Evolutionary conservation across 208 protist species (phyloP).

Genomic region (Eutreptiella sp.): DNA sequence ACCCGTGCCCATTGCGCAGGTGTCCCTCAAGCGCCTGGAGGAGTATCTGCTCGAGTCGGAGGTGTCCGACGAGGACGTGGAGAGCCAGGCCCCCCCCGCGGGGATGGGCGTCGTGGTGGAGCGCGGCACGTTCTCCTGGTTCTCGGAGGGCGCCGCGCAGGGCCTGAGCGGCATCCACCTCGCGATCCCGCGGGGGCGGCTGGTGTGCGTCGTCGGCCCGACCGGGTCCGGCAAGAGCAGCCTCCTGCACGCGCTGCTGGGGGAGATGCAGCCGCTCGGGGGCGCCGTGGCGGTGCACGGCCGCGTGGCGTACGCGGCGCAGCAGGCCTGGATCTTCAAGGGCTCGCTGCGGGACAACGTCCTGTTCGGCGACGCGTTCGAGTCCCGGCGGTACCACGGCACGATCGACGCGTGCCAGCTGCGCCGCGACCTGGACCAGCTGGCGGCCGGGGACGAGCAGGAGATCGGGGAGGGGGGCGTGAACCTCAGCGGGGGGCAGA

Average conservation of each 20-base stretch:
- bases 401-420: constrained; percentile 62
- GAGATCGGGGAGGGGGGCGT: constrained; percentile 78
- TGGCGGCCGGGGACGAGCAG: constrained; percentile 65
- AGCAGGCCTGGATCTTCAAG: constrained; percentile 85
- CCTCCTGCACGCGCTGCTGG: constrained; percentile 55
- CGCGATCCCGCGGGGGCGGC: constrained; percentile 4
- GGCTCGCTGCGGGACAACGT: constrained; percentile 83
- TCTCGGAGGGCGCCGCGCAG: too few species aligned
- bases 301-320: constrained; percentile 72
- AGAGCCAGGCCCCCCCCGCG: too few species aligned
- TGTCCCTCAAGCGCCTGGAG: too few species aligned
- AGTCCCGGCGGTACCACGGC: constrained; percentile 40
- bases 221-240: constrained; percentile 74
- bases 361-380: constrained; percentile 60
- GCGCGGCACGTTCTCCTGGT: too few species aligned
- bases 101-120: too few species aligned
- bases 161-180: too few species aligned
- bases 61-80: too few species aligned
- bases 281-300: constrained; percentile 50
- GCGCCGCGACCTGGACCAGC: constrained; percentile 59
- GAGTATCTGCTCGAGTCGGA: too few species aligned
- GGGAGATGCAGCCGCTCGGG: constrained; percentile 47
- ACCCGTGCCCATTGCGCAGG: too few species aligned
- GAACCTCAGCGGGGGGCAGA: constrained; percentile 51
- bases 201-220: constrained; percentile 62